These are phyloP conservation scores for Wickerhamiella vanderwaltii DNA, from an alignment of 805 yeast species.

Conservation along the genomic window DNA sequence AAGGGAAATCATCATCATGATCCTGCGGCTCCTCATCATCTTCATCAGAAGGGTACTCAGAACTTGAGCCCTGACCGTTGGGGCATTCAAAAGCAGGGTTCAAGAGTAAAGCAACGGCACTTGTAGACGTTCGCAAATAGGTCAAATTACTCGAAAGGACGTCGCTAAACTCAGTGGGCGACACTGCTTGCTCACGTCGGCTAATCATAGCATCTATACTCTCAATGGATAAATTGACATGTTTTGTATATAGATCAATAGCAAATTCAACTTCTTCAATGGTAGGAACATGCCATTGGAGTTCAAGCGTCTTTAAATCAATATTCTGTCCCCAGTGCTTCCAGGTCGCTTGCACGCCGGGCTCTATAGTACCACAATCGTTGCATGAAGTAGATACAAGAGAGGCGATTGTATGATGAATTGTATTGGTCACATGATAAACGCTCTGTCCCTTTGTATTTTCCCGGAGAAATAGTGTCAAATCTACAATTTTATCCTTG, in stretches of 20 bases:
- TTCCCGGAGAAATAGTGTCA: conserved; percentile 34
- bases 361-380: conserved; percentile 18
- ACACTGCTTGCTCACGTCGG: conserved; percentile 23
- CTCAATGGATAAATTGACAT: conserved; percentile 27
- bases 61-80: background rate
- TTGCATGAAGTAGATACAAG: conserved; percentile 38
- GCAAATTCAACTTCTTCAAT: conserved; percentile 47
- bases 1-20: background rate
- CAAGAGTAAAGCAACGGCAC: conserved; percentile 60
- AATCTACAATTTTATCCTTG: conserved; percentile 35
- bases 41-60: too few relatives aligned
- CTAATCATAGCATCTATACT: conserved; percentile 20
- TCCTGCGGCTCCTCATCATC: background rate
- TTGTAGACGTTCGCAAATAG: conserved; percentile 45
- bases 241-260: conserved; percentile 40
- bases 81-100: conserved; percentile 34
- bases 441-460: conserved; percentile 54
- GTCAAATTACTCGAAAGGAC: conserved; percentile 42
- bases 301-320: conserved; percentile 29
- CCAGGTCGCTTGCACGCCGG: conserved; percentile 21
- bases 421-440: conserved; percentile 46
- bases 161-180: conserved; percentile 35
- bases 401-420: conserved; percentile 56
- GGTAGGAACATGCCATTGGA: conserved; percentile 68
- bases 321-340: conserved; percentile 33